These are phyloP conservation scores for Gnomoniopsis sp. DNA, from an alignment of 2,329 filamentous ascomycete species.

Conservation along the genomic window DNA sequence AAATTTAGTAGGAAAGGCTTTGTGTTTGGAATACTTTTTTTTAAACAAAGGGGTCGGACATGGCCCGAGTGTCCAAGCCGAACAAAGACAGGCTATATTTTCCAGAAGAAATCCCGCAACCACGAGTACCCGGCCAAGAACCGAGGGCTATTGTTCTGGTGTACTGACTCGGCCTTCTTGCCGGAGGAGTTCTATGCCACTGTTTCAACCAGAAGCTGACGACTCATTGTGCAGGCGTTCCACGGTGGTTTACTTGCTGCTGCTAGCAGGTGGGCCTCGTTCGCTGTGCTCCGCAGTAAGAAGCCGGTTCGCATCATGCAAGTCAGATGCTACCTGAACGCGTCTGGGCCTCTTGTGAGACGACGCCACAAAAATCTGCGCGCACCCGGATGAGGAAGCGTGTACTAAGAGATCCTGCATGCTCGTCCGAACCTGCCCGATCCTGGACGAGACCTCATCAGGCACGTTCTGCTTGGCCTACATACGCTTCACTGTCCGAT, in stretches of 20 bases:
- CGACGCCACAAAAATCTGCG: slow-evolving; percentile 1
- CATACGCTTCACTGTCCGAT: background rate
- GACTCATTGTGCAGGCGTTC: background rate
- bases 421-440: background rate
- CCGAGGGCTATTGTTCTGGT: too few species aligned
- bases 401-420: slow-evolving; percentile 1
- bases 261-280: background rate
- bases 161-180: background rate
- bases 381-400: background rate
- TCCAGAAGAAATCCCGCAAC: too few species aligned
- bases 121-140: too few species aligned
- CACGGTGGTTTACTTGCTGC: slow-evolving; percentile 1
- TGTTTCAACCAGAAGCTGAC: background rate
- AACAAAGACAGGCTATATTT: too few species aligned
- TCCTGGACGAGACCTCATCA: background rate
- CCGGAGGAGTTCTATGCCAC: background rate
- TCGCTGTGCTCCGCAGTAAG: background rate
- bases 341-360: slow-evolving; percentile 10
- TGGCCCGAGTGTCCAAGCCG: too few species aligned
- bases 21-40: too few species aligned
- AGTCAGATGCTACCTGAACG: background rate
- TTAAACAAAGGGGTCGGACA: too few species aligned
- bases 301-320: background rate
- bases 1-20: too few species aligned
- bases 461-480: background rate